These are phyloP conservation scores for Tricholoma terreum DNA, from an alignment of 768 basidiomycete species.

Conservation along the genomic window DNA sequence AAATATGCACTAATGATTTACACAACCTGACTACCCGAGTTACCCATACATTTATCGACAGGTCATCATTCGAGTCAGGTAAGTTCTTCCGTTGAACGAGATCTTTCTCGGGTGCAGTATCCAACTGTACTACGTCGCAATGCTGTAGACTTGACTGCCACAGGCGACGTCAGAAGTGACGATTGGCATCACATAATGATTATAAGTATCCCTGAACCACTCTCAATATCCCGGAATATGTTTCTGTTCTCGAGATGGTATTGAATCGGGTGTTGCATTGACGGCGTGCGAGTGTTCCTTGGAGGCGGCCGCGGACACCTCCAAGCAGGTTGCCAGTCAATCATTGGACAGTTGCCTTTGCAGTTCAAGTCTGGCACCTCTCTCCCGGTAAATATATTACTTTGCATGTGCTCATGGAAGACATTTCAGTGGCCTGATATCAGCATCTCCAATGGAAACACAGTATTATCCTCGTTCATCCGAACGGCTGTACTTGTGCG, in stretches of 20 bases:
- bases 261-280: constrained; percentile 12
- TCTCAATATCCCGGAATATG: constrained; percentile 5
- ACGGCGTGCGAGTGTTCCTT: constrained; percentile 13
- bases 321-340: constrained; percentile 3
- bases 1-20: too few species aligned
- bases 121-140: constrained; percentile 4
- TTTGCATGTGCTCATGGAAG: neutral
- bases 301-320: constrained; percentile 6
- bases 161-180: constrained; percentile 9
- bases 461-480: constrained; percentile 5
- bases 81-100: too few species aligned
- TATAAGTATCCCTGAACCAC: constrained; percentile 7
- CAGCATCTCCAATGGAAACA: constrained; percentile 12
- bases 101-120: neutral
- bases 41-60: too few species aligned
- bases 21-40: too few species aligned
- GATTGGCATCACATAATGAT: constrained; percentile 11
- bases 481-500: constrained; percentile 2
- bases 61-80: too few species aligned
- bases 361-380: constrained; percentile 1
- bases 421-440: constrained; percentile 13
- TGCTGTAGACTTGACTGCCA: constrained; percentile 11
- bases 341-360: constrained; percentile 3
- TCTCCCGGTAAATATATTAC: constrained; percentile 1
- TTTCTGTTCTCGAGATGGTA: constrained; percentile 9